These are phyloP conservation scores for Tuber aestivum DNA, from an alignment of 495 filamentous ascomycete species.

Conservation along the genomic window DNA sequence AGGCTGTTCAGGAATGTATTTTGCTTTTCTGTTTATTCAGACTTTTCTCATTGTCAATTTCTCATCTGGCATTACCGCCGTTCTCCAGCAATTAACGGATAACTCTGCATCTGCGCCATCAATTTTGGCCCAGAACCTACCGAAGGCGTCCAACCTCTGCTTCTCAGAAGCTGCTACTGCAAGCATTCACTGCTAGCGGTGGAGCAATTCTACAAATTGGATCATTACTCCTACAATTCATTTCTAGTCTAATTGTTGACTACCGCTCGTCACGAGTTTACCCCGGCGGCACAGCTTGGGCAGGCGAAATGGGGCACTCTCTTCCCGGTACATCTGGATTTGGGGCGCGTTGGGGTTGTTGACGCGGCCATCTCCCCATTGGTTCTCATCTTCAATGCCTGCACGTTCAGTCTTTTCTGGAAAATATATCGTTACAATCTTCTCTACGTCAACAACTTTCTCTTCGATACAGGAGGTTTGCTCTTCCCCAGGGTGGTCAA, in stretches of 20 bases:
- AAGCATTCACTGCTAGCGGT: conserved; percentile 82
- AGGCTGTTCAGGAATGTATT: conserved; percentile 89
- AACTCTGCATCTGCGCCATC: conserved; percentile 56
- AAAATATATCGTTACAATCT: conserved; percentile 94
- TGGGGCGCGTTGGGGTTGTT: conserved; percentile 87
- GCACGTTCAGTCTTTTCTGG: conserved; percentile 93
- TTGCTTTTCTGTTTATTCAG: conserved; percentile 89
- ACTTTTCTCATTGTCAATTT: conserved; percentile 90
- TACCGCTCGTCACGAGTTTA: conserved; percentile 85
- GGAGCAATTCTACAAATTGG: conserved; percentile 82
- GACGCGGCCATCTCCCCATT: conserved; percentile 86
- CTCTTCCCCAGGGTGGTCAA: conserved; percentile 94
- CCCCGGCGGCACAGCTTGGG: conserved; percentile 69
- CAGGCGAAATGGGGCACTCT: conserved; percentile 84
- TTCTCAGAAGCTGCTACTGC: conserved; percentile 98
- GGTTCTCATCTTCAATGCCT: conserved; percentile 86
- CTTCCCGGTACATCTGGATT: conserved; percentile 92
- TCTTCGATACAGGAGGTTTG: conserved; percentile 84
- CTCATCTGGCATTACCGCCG: conserved; percentile 63
- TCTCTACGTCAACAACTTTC: conserved; percentile 88
- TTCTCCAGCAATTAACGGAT: conserved; percentile 57
- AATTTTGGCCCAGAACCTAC: conserved; percentile 74
- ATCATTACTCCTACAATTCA: conserved; percentile 69
- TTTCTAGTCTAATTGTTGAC: conserved; percentile 71
- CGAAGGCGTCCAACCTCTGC: conserved; percentile 87